phyloP scores from a whole-genome alignment of 2,329 filamentous ascomycete species.

The Paecilomyces formosus region DNA sequence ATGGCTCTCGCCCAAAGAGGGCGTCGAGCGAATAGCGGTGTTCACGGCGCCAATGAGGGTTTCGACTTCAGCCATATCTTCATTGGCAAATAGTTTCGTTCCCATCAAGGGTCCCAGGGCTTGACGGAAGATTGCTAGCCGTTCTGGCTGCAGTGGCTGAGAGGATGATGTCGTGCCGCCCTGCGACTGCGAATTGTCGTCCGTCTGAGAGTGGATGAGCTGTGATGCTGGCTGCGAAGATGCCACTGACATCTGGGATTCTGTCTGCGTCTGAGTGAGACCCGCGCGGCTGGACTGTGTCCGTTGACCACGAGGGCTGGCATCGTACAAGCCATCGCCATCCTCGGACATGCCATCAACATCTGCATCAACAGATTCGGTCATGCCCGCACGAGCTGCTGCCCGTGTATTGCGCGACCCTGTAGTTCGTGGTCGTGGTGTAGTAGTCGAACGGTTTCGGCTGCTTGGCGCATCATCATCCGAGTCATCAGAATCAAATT shows the following conservation, averaged over 20 bases:
- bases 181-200: conserved; percentile 43
- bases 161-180: conserved; percentile 35
- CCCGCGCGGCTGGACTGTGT: conserved; percentile 29
- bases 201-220: conserved; percentile 48
- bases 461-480: conserved; percentile 17
- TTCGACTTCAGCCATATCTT: conserved; percentile 67
- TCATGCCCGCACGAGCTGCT: conserved; percentile 14
- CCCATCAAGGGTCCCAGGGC: conserved; percentile 77
- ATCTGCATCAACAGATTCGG: conserved; percentile 25
- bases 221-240: conserved; percentile 75
- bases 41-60: conserved; percentile 76
- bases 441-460: conserved; percentile 18
- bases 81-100: conserved; percentile 72
- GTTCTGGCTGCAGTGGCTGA: conserved; percentile 41
- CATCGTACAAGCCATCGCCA: conserved; percentile 47
- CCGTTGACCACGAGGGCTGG: conserved; percentile 39
- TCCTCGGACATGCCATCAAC: conserved; percentile 47
- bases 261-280: conserved; percentile 34
- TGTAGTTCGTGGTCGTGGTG: conserved; percentile 21
- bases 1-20: conserved; percentile 41
- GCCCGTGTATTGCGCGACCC: conserved; percentile 26
- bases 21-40: conserved; percentile 47
- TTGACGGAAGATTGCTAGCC: conserved; percentile 68
- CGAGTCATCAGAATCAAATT: conserved; percentile 31
- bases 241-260: conserved; percentile 61